A percentile compares a stretch with the other conserved stretches of the same genome.
These are phyloP conservation scores for Kodamaea fungicola DNA, from an alignment of 1,139 yeast species.

Conservation along the genomic window DNA sequence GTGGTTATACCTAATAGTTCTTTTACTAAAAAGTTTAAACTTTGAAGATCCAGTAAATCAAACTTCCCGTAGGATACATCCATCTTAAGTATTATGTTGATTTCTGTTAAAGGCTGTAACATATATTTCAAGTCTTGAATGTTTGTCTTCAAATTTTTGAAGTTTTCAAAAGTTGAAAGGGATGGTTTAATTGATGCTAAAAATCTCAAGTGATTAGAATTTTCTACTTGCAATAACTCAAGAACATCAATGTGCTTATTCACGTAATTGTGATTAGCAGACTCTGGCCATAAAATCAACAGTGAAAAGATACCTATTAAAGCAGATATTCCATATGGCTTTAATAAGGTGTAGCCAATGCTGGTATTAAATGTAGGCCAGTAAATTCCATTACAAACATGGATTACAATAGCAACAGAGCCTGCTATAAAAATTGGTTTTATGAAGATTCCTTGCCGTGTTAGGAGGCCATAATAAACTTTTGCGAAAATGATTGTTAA, in stretches of 20 bases:
- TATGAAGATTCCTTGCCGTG: constrained; percentile 18
- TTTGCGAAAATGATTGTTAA: constrained; percentile 25
- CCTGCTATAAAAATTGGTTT: constrained; percentile 22
- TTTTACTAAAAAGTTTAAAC: constrained; percentile 23
- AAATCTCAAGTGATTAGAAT: constrained; percentile 21
- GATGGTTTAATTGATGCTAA: constrained; percentile 30
- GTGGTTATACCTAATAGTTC: constrained; percentile 23
- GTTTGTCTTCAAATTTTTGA: constrained; percentile 18
- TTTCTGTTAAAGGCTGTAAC: constrained; percentile 19
- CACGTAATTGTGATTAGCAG: constrained; percentile 25
- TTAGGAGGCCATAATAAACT: constrained; percentile 24
- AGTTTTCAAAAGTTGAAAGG: constrained; percentile 21
- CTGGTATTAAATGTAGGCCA: constrained; percentile 27
- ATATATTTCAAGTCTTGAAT: constrained; percentile 18
- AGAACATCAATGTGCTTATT: constrained; percentile 17
- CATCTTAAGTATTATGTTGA: constrained; percentile 6
- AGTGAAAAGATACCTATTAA: constrained; percentile 18
- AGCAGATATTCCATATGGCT: constrained; percentile 25
- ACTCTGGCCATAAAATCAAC: constrained; percentile 28
- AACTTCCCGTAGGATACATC: constrained; percentile 31
- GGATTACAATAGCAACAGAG: constrained; percentile 20
- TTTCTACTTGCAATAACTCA: constrained; percentile 14
- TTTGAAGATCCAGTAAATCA: constrained; percentile 27
- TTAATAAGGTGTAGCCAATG: constrained; percentile 20
- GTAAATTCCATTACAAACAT: constrained; percentile 24